Percentiles rank a stretch among this genome's conserved stretches.
Evolutionary conservation across 2,329 filamentous ascomycete genomes (phyloP).

Genomic region (Aspergillus pseudotamarii): DNA sequence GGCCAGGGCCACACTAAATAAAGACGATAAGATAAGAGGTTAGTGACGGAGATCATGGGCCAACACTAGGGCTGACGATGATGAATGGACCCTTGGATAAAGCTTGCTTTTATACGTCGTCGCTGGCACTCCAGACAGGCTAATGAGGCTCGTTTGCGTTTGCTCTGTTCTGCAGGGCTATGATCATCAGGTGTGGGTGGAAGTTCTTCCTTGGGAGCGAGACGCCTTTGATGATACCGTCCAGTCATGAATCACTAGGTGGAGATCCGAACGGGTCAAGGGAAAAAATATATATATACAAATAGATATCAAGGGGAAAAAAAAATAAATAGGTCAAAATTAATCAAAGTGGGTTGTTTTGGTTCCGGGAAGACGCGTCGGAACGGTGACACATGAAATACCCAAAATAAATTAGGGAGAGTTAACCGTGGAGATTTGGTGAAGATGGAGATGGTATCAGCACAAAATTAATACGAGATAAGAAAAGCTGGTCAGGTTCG

Average conservation of each 20-base stretch:
- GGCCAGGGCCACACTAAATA: not conserved
- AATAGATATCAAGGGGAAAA: not conserved
- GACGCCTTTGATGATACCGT: not conserved
- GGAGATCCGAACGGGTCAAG: no score
- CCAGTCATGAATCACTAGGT: not conserved
- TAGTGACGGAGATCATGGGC: not conserved
- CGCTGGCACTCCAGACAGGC: not conserved
- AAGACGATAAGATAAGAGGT: not conserved
- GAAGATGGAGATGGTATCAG: not conserved
- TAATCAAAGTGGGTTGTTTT: not conserved
- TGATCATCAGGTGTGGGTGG: not conserved
- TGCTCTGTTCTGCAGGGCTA: not conserved
- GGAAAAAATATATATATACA: not conserved
- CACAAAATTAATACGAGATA: not conserved
- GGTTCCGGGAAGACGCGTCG: no score
- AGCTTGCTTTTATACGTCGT: constrained; percentile 1
- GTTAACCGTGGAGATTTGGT: not conserved
- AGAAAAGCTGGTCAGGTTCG: not conserved
- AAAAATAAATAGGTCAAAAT: not conserved
- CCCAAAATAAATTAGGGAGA: not conserved
- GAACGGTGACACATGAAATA: not conserved
- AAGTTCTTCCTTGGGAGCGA: not conserved
- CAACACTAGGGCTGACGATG: not conserved
- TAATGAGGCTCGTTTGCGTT: not conserved
- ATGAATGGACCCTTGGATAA: not conserved